Base-by-base conservation (phyloP, 2,329 filamentous ascomycete genomes). In the Emergomyces pasteurianus region DNA sequence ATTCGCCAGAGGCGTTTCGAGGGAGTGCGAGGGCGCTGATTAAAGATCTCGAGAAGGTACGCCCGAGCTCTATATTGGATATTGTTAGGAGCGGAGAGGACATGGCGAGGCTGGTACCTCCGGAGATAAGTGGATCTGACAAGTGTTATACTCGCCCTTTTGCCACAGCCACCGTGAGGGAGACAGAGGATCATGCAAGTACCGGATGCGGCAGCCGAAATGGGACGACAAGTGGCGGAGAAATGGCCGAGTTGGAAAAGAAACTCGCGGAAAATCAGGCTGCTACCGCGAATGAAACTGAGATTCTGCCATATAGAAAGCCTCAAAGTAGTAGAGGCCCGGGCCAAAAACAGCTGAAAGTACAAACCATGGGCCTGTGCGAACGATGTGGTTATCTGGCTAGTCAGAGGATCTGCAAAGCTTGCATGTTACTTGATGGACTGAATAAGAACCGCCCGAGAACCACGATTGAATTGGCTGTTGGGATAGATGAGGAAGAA, bases 11-110 rank as follows among this genome's bases (percentile, higher is more conserved):
- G 75, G 94, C 94, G 1, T 99, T 99, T 71, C 83, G 94, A 62
- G 94, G 94, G 2, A 96, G 90, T 66, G 94, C 94, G 1, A 83
- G 94, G 65, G 89, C 87, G 31, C 77, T 99, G 62, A 96, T 99
- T 74, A 99, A 99, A 77, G 95, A 92, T 67, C 78, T 99, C 38
- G 94, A 99, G 75, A 88, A 88, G 67, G 90, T 99, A 8, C 83
- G 94, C 1, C 92, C 94, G 1, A 96, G 92, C 69, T 92, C 92
- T 3, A 97, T 99, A 58, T 72, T 99, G 60, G 94, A 99, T 71
- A 90, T 99, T 59, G 92, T 99, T 34, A 83, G 88, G 61, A 96
- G 92, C 70, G 94, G 94, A 43, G 92, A 97, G 73, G 94, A 97
- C 66, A 96, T 99, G 89, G 92, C 91, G 10, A 85, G 84, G 61